Conservation (phyloP, 768 basidiomycete species). For the Tubosaeta brunneosetosa region DNA sequence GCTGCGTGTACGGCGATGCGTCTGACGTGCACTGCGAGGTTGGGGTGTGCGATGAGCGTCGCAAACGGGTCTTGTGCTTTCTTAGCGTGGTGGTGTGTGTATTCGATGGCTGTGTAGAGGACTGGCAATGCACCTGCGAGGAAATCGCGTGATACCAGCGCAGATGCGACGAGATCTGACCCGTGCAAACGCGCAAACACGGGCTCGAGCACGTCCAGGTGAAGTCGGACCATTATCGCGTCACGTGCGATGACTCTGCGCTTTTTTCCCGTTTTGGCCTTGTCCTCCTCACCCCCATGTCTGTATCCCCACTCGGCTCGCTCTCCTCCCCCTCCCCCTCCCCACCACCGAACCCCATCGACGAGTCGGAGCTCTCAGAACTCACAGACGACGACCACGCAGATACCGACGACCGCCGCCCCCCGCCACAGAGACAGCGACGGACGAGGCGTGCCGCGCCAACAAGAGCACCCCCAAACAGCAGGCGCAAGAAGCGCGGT, state of each 20-base stretch:
- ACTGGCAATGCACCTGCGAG: constrained; percentile 58
- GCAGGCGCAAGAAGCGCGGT: constrained; percentile 49
- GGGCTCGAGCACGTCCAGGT: constrained; percentile 69
- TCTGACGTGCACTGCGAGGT: constrained; percentile 55
- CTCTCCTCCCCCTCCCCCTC: constrained; percentile 69
- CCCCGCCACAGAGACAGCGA: constrained; percentile 13
- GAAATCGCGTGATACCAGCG: constrained; percentile 64
- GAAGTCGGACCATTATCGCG: constrained; percentile 37
- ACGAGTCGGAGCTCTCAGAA: constrained; percentile 76
- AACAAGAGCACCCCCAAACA: constrained; percentile 12
- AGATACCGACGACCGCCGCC: constrained; percentile 33
- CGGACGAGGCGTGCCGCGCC: neutral
- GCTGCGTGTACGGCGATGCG: constrained; percentile 52
- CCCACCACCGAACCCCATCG: constrained; percentile 37
- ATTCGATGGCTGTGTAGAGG: constrained; percentile 56
- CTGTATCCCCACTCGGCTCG: constrained; percentile 46
- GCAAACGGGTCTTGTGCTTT: constrained; percentile 53
- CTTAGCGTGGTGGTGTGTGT: constrained; percentile 53
- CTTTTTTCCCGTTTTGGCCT: constrained; percentile 9
- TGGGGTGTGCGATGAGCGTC: constrained; percentile 46
- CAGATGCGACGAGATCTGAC: constrained; percentile 52
- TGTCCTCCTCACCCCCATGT: constrained; percentile 11
- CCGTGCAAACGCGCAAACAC: constrained; percentile 52
- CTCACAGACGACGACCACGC: constrained; percentile 74
- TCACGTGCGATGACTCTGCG: constrained; percentile 21